A percentile compares a stretch with the other conserved stretches of the same genome.
phyloP scores from a whole-genome alignment of 805 yeast species.

The Lipomyces yamadae region DNA sequence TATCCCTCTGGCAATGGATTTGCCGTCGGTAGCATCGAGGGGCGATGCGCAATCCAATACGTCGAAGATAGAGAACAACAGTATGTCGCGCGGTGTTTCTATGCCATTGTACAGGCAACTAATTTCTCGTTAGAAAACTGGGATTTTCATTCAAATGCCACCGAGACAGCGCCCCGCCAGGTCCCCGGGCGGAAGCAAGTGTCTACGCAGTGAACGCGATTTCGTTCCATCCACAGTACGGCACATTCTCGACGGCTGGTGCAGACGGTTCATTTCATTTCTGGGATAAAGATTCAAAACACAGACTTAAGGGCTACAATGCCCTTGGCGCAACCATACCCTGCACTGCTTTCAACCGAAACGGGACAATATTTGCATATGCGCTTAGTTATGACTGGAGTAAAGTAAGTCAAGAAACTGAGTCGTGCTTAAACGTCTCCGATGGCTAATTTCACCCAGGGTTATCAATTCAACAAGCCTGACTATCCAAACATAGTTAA shows the following conservation, averaged over 20 bases:
- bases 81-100: constrained; percentile 16
- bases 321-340: constrained; percentile 67
- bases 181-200: constrained; percentile 59
- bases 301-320: constrained; percentile 81
- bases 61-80: constrained; percentile 74
- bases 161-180: constrained; percentile 66
- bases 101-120: background rate
- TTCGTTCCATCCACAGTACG: constrained; percentile 84
- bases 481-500: constrained; percentile 77
- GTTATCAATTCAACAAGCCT: constrained; percentile 72
- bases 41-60: constrained; percentile 93
- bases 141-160: constrained; percentile 91
- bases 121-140: constrained; percentile 24
- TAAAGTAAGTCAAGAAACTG: constrained; percentile 55
- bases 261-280: constrained; percentile 91
- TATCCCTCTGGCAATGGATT: constrained; percentile 91
- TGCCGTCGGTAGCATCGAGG: constrained; percentile 92
- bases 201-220: constrained; percentile 83
- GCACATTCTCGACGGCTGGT: constrained; percentile 93
- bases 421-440: background rate
- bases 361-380: constrained; percentile 85
- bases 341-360: constrained; percentile 77
- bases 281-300: constrained; percentile 95
- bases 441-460: constrained; percentile 34
- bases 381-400: constrained; percentile 96